Percentiles rank a stretch among this genome's conserved stretches.
These are phyloP conservation scores for Ochetophila trinervis DNA, from an alignment of 306 rosid genomes.

Conservation along the genomic window DNA sequence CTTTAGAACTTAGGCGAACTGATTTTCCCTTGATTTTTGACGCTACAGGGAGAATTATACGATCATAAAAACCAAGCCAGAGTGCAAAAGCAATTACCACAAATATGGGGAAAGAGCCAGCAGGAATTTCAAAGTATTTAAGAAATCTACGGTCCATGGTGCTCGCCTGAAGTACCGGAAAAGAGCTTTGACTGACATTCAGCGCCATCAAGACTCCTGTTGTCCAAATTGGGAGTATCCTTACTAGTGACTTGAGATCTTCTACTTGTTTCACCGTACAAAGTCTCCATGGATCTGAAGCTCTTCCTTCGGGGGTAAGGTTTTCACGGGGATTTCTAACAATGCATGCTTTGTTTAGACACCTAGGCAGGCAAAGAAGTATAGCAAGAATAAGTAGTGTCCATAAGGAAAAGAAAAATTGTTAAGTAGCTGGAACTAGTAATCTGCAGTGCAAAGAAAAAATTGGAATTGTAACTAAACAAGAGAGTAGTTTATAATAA, in stretches of 20 bases:
- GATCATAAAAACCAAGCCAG: constrained; percentile 25
- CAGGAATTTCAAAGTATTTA: constrained; percentile 34
- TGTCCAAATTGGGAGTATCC: constrained; percentile 50
- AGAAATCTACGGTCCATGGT: constrained; percentile 31
- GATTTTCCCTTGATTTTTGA: constrained; percentile 21
- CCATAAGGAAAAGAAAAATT: neutral
- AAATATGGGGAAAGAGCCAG: constrained; percentile 42
- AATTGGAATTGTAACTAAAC: too few species aligned
- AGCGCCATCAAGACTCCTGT: constrained; percentile 33
- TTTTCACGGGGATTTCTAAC: neutral
- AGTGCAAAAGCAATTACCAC: constrained; percentile 28
- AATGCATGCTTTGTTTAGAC: constrained; percentile 3
- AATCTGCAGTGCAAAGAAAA: too few species aligned
- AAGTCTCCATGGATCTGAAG: constrained; percentile 10
- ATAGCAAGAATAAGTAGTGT: neutral
- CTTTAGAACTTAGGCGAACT: neutral
- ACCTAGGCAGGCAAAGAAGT: neutral
- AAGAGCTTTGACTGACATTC: neutral
- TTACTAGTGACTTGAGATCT: constrained; percentile 37
- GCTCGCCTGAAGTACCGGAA: constrained; percentile 9
- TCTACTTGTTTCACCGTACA: constrained; percentile 29
- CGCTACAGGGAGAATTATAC: constrained; percentile 27
- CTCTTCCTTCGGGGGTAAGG: constrained; percentile 8
- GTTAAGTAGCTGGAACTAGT: neutral
- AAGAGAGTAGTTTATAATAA: too few species aligned